Percentiles rank a stretch among this genome's conserved stretches.
phyloP scores from a whole-genome alignment of 257 asterid species.

The Lantana camara region DNA sequence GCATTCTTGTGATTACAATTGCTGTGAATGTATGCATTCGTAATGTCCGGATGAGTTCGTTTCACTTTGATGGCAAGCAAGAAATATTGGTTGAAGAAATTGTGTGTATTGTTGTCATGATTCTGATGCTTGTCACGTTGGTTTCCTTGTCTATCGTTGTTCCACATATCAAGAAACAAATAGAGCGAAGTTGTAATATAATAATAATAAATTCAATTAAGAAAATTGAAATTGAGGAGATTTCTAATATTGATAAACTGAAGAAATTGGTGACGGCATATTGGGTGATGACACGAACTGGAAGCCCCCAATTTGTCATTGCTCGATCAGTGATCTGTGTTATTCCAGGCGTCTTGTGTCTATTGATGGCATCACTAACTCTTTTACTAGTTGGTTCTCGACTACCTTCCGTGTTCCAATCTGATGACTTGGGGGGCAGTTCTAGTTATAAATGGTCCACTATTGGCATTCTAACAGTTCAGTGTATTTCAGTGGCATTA shows the following conservation, averaged over 20 bases:
- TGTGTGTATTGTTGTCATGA: constrained; percentile 6
- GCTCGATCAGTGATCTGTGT: too few species aligned
- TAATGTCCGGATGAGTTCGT: not conserved
- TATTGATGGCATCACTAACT: constrained; percentile 11
- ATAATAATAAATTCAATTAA: too few species aligned
- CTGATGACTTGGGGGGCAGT: too few species aligned
- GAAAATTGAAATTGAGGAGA: too few species aligned
- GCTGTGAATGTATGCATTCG: constrained; percentile 22
- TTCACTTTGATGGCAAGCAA: too few species aligned
- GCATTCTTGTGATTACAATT: constrained; percentile 22
- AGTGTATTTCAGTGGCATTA: constrained; percentile 28
- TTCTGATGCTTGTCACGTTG: constrained; percentile 14
- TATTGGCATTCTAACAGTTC: constrained; percentile 25
- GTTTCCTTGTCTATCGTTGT: constrained; percentile 7
- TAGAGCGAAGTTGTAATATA: too few species aligned
- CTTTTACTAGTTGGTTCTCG: constrained; percentile 25
- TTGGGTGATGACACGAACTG: constrained; percentile 40
- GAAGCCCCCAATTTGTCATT: constrained; percentile 39
- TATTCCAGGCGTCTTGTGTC: too few species aligned
- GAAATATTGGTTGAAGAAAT: too few species aligned
- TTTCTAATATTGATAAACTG: constrained; percentile 4
- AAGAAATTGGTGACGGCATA: constrained; percentile 25
- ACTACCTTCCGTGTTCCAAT: not conserved
- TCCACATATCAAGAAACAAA: constrained; percentile 21
- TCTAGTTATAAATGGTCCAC: constrained; percentile 37